Evolutionary conservation across 2,329 filamentous ascomycete genomes (phyloP), one percentile per base, ranked within the genome.

Genomic region (Lomentospora prolificans): DNA sequence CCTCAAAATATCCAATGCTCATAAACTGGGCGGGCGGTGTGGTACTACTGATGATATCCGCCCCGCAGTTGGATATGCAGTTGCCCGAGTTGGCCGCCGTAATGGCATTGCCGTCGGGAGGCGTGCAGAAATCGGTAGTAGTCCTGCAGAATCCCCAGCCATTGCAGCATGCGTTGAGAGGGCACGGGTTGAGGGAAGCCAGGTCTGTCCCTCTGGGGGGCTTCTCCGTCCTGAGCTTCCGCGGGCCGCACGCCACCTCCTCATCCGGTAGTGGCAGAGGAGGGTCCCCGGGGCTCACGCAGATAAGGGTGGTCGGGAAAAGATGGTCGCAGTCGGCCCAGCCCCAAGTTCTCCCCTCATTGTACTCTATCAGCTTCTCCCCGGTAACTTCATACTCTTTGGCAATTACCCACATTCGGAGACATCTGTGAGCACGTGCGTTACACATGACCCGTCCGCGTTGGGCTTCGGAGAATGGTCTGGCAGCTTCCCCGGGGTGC

Each of bases 81-180:
- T 62, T 65, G 33, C 63, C 63, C 9, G 57, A 60, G 17, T 58
- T 61, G 10, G 60, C 60, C 7, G 57, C 56, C 8, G 61, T 65
- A n/a, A 56, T 36, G 9, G 54, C 60, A 5, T 58, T 58, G 9
- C 41, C 41, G 14, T 17, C 9, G 3, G 60, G 55, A 3, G 62
- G 55, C 14, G 61, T 65, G 61, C 75, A 79, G 60, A 76, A 76
- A 12, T 73, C 73, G 1, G 60, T 58, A 0, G 72, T 73, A 1
- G 67, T 67, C 4, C 75, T 75, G 27, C 75, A 79, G 50, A 72
- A 66, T 0, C 75, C 76, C 65, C 72, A 74, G 39, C 66, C 64
- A 56, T 72, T 60, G 57, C 65, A 65, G 58, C 64, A 66, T 6
- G 62, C 61, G 3, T 67, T 66, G 1, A 68, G 57, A 3, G 62